Evolutionary conservation across 345 rosid genomes (phyloP).

Genomic region (Rhodamnia argentea): DNA sequence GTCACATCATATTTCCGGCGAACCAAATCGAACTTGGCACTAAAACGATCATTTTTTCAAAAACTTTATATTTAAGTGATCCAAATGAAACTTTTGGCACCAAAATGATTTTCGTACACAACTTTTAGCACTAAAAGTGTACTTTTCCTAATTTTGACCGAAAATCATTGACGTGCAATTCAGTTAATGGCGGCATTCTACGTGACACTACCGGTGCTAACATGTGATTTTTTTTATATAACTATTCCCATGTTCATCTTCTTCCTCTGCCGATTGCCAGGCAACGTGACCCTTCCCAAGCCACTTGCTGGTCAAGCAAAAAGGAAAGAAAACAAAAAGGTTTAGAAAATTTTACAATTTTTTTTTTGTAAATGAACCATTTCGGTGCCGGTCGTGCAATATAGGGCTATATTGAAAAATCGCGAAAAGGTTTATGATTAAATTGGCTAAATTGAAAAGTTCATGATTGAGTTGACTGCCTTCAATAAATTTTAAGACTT

Average conservation of each 20-base stretch:
- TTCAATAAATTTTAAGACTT: accelerated
- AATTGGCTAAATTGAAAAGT: background rate
- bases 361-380: too few species aligned
- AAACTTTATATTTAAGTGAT: too few species aligned
- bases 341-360: background rate
- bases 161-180: background rate
- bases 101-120: too few species aligned
- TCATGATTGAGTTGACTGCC: accelerated
- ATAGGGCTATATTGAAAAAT: background rate
- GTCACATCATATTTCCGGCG: too few species aligned
- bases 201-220: accelerated
- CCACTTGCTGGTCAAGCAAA: accelerated
- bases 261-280: accelerated
- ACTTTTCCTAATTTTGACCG: background rate
- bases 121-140: background rate
- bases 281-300: accelerated
- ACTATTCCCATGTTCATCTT: background rate
- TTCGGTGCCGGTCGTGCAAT: accelerated
- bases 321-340: accelerated
- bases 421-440: background rate
- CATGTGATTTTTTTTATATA: background rate
- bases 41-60: too few species aligned
- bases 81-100: too few species aligned
- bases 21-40: too few species aligned
- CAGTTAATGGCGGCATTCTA: accelerated